These are phyloP conservation scores for Apiospora malaysiana DNA, from an alignment of 2,329 filamentous ascomycete genomes.

Conservation along the genomic window DNA sequence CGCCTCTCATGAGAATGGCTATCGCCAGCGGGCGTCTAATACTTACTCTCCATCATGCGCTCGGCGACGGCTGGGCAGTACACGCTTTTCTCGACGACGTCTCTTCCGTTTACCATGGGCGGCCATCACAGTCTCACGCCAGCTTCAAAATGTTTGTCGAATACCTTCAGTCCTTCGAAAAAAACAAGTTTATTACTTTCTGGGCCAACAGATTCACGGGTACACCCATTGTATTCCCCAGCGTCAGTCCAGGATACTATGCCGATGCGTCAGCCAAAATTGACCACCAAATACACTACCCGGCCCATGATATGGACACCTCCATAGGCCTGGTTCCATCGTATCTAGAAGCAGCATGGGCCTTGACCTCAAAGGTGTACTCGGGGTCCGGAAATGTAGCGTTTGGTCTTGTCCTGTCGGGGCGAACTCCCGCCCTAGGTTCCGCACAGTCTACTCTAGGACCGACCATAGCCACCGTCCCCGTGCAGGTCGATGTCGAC, in stretches of 20 bases:
- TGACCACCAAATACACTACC: too few species aligned
- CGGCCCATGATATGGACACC: not conserved
- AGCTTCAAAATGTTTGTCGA: too few species aligned
- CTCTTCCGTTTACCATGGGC: too few species aligned
- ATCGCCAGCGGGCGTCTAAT: too few species aligned
- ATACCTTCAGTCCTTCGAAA: too few species aligned
- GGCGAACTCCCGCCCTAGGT: constrained; percentile 21
- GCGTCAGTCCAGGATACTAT: too few species aligned
- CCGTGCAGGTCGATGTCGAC: constrained; percentile 23
- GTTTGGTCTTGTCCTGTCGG: constrained; percentile 26
- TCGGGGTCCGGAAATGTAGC: constrained; percentile 23
- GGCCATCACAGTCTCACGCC: too few species aligned
- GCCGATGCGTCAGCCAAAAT: too few species aligned
- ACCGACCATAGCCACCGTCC: constrained; percentile 25
- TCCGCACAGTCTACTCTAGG: constrained; percentile 23
- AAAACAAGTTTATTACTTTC: constrained; percentile 22
- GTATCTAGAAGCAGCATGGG: constrained; percentile 27
- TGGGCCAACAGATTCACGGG: constrained; percentile 26
- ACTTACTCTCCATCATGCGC: too few species aligned
- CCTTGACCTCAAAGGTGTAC: constrained; percentile 25
- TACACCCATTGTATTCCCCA: constrained; percentile 25
- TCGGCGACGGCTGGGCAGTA: too few species aligned
- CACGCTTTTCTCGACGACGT: too few species aligned
- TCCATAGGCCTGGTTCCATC: not conserved
- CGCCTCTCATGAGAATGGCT: too few species aligned